These are phyloP conservation scores for Flagelloscypha sp. DNA, from an alignment of 768 basidiomycete species.

Conservation along the genomic window DNA sequence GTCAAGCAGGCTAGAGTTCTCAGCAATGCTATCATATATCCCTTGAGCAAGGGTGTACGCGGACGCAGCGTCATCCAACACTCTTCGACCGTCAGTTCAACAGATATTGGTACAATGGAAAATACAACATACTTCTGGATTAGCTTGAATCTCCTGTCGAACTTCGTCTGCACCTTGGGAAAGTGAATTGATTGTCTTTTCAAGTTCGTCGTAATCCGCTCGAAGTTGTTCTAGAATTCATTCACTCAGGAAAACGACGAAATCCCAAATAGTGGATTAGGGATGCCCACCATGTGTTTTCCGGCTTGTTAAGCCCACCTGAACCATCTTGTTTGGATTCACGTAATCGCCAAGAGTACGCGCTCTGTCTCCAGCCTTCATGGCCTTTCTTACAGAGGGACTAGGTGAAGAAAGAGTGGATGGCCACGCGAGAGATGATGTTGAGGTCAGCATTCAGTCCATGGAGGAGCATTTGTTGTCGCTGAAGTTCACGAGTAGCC, in stretches of 20 bases:
- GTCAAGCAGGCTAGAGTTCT: constrained; percentile 43
- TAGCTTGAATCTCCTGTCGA: constrained; percentile 38
- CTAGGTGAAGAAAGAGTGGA: constrained; percentile 74
- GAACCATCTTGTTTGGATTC: constrained; percentile 66
- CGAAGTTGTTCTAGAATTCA: too few relatives aligned
- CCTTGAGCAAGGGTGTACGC: constrained; percentile 51
- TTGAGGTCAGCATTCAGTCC: constrained; percentile 67
- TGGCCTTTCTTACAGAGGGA: constrained; percentile 54
- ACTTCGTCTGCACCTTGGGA: constrained; percentile 53
- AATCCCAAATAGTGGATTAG: constrained; percentile 22
- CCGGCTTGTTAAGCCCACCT: constrained; percentile 66
- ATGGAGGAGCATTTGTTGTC: constrained; percentile 52
- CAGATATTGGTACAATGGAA: too few relatives aligned
- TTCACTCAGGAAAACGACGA: too few relatives aligned
- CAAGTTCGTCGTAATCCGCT: constrained; percentile 46
- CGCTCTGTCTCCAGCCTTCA: constrained; percentile 60
- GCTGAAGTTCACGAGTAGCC: constrained; percentile 55
- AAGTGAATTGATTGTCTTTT: constrained; percentile 43
- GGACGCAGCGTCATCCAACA: constrained; percentile 55
- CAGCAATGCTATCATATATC: constrained; percentile 45
- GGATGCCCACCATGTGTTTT: constrained; percentile 65
- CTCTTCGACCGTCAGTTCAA: constrained; percentile 28
- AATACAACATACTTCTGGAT: constrained; percentile 40
- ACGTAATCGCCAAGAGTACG: constrained; percentile 78
- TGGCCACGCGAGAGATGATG: constrained; percentile 53